Evolutionary conservation across 2,329 filamentous ascomycete genomes (phyloP).

Genomic region (Endocalyx cinctus): DNA sequence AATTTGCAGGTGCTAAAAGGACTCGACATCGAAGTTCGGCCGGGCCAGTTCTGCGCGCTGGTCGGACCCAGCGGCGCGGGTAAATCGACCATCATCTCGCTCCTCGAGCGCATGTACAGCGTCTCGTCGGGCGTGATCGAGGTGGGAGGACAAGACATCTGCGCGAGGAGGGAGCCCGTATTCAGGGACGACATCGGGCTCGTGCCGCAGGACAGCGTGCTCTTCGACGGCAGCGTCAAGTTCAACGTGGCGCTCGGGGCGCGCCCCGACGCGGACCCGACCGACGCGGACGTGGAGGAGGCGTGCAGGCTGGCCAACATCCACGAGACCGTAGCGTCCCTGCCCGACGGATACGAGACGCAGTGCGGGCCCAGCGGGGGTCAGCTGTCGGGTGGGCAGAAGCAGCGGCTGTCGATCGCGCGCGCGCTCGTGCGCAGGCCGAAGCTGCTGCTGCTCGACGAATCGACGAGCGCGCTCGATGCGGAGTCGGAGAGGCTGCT

Average conservation of each 20-base stretch:
- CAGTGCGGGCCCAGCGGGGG: conserved; percentile 68
- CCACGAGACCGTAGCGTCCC: conserved; percentile 58
- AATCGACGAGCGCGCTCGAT: conserved; percentile 76
- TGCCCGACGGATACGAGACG: conserved; percentile 64
- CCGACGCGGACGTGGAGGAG: conserved; percentile 57
- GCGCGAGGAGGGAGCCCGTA: conserved; percentile 32
- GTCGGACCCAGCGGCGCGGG: conserved; percentile 43
- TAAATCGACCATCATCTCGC: conserved; percentile 42
- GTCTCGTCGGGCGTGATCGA: conserved; percentile 44
- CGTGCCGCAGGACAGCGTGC: conserved; percentile 53
- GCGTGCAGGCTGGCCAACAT: conserved; percentile 67
- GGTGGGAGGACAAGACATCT: conserved; percentile 47
- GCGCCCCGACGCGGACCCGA: conserved; percentile 49
- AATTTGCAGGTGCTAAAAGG: conserved; percentile 44
- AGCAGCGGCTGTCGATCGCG: conserved; percentile 74
- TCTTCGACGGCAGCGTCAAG: conserved; percentile 51
- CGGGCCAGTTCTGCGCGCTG: conserved; percentile 36
- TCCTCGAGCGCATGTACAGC: conserved; percentile 50
- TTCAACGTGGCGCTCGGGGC: conserved; percentile 55
- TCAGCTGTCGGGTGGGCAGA: conserved; percentile 72
- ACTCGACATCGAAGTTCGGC: conserved; percentile 31
- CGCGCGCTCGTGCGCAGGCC: conserved; percentile 69
- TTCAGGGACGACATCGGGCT: conserved; percentile 52
- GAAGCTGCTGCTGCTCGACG: conserved; percentile 71
- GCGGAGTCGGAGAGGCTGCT: conserved; percentile 63